phyloP scores from a whole-genome alignment of 1,284 basidiomycete genomes.

The Somion occarium region DNA sequence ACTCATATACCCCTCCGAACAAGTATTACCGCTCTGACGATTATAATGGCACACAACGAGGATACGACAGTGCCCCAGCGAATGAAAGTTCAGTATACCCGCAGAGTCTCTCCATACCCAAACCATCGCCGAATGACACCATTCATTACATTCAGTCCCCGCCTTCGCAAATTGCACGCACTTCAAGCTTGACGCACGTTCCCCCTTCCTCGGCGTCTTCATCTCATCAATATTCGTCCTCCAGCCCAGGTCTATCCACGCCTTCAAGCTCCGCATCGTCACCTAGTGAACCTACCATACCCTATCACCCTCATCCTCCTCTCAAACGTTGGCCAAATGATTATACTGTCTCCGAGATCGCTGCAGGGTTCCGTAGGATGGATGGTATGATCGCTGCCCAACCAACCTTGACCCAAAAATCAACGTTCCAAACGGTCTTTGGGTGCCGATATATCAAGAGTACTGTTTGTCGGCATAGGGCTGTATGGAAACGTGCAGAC shows the following conservation, averaged over 20 bases:
- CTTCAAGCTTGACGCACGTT: background rate
- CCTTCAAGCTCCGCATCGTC: slow-evolving; percentile 14
- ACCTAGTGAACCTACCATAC: slow-evolving; percentile 28
- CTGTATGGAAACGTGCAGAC: slow-evolving; percentile 55
- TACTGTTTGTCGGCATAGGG: slow-evolving; percentile 63
- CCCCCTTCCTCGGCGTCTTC: background rate
- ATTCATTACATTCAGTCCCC: background rate
- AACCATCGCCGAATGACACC: background rate
- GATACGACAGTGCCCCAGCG: background rate
- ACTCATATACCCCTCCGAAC: background rate
- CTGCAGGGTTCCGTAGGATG: slow-evolving; percentile 52
- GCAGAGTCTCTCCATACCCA: slow-evolving; percentile 1
- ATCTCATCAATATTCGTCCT: background rate
- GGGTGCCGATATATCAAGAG: slow-evolving; percentile 64
- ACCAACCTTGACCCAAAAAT: slow-evolving; percentile 46
- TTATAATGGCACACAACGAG: background rate
- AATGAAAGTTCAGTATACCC: background rate
- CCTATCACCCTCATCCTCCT: slow-evolving; percentile 50
- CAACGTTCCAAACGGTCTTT: slow-evolving; percentile 62
- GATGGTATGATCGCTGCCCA: slow-evolving; percentile 41
- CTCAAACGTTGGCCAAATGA: slow-evolving; percentile 69
- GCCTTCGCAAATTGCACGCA: background rate
- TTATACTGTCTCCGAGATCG: slow-evolving; percentile 59
- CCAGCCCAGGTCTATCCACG: slow-evolving; percentile 8
- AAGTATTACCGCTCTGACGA: background rate